phyloP scores from a whole-genome alignment of 2,329 filamentous ascomycete genomes.

The Aaosphaeria arxii region DNA sequence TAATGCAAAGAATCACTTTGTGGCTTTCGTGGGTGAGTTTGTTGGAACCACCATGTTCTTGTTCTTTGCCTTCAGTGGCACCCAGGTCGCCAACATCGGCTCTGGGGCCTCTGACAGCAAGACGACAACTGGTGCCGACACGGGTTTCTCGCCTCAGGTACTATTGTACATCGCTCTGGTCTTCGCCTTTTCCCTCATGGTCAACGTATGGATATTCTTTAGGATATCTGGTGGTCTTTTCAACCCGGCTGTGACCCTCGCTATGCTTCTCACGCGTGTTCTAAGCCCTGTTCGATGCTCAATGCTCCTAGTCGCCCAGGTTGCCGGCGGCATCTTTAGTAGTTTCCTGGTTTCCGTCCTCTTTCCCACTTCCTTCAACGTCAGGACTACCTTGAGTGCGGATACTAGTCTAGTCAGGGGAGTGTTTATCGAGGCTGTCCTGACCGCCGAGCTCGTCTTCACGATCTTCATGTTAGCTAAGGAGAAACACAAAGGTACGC shows the following conservation, averaged over 20 bases:
- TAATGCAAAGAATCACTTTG: slow-evolving; percentile 38
- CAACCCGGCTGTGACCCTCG: slow-evolving; percentile 32
- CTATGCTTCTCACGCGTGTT: slow-evolving; percentile 37
- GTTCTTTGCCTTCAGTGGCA: slow-evolving; percentile 44
- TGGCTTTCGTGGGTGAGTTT: slow-evolving; percentile 48
- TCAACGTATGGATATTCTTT: slow-evolving; percentile 41
- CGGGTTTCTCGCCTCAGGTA: slow-evolving; percentile 45
- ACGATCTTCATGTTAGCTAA: slow-evolving; percentile 59
- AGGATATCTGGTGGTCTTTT: slow-evolving; percentile 33
- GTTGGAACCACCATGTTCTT: slow-evolving; percentile 46
- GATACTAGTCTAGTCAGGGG: slow-evolving; percentile 43
- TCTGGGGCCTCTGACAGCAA: slow-evolving; percentile 37
- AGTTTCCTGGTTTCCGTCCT: slow-evolving; percentile 44
- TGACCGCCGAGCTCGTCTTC: slow-evolving; percentile 37
- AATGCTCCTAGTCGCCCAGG: slow-evolving; percentile 44
- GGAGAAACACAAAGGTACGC: slow-evolving; percentile 62
- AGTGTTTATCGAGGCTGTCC: slow-evolving; percentile 36
- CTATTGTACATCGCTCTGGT: slow-evolving; percentile 37
- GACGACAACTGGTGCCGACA: slow-evolving; percentile 44
- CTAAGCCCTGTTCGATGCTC: slow-evolving; percentile 42
- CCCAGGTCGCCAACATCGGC: slow-evolving; percentile 48
- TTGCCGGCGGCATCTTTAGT: slow-evolving; percentile 44
- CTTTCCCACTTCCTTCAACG: slow-evolving; percentile 46
- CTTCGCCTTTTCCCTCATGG: slow-evolving; percentile 37
- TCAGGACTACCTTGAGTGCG: slow-evolving; percentile 43